Base-by-base conservation (phyloP, 2,329 filamentous ascomycete species). In the Coccinonectria pachysandricola region DNA sequence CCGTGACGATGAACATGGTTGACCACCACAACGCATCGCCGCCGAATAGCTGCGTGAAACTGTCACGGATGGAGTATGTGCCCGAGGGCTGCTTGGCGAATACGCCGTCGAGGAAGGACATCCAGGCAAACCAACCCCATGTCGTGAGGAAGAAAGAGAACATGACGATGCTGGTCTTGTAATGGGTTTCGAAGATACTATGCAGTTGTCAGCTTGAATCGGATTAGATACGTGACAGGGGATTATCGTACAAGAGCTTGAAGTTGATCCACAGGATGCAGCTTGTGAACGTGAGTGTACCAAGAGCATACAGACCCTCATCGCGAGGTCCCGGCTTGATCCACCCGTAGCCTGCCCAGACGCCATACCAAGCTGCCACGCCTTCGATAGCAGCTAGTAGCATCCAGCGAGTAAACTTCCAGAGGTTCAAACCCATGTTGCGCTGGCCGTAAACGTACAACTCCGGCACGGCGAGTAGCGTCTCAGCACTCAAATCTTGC, bases 381-480 rank as follows among this genome's bases (percentile, higher is more conserved):
- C 84, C 80, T 52, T 92, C 78, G 5, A 68, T 63, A 0, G 74
- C 74, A 1, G 72, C 85, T 42, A 82, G 74, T 18, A 80, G 65
- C 56, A 87, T 83, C 86, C 86, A 93, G 7, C 69, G 68, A 0
- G 79, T 45, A 45, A 86, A 93, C 32, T 83, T 65, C 23, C 62
- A 62, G 35, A 85, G 65, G 46, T 88, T 88, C 49, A 94, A 77
- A 0, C 79, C 84, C 38, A 55, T 60, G 34, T 71, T 70, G 12
- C 70, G 70, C 56, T 91, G 85, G 4, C 86, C 85, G 37, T 79
- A 83, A 8, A 75, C 74, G 53, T 96, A 96, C 2, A 96, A 68
- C 52, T 96, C 88, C 0, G 88, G 88, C 0, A 94, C 79, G 0
- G 88, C 88, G n/a, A 96, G 65, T 3, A 96, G 64, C 0, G 88